These are phyloP conservation scores for Citrus trifoliata DNA, from an alignment of 345 rosid species.

Conservation along the genomic window DNA sequence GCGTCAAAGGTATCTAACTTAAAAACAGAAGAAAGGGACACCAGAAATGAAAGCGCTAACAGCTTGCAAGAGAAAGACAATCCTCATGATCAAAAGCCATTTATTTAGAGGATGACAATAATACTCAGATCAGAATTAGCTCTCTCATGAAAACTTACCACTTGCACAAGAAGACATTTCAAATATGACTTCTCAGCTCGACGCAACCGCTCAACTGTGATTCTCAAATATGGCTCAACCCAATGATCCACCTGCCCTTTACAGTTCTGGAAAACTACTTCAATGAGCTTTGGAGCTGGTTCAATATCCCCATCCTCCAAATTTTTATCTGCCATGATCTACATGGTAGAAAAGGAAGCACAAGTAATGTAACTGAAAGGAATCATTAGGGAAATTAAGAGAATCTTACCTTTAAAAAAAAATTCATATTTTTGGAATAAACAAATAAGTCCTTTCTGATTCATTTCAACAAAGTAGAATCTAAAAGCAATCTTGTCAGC, in stretches of 20 bases:
- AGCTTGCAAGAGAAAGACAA: neutral
- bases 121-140: constrained; percentile 4
- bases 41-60: neutral
- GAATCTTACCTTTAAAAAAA: neutral
- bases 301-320: constrained; percentile 89
- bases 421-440: neutral
- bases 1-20: neutral
- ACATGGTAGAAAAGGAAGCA: constrained; percentile 7
- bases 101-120: neutral
- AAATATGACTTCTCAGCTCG: constrained; percentile 74
- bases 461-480: neutral
- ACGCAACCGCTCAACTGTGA: constrained; percentile 76
- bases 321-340: constrained; percentile 82
- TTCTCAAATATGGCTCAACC: constrained; percentile 91
- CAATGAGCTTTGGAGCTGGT: constrained; percentile 97
- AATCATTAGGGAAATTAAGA: neutral
- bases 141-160: constrained; percentile 53
- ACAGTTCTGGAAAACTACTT: constrained; percentile 96
- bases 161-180: constrained; percentile 95
- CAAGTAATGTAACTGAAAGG: neutral
- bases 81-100: neutral
- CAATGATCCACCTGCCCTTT: constrained; percentile 98
- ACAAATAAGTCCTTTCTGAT: neutral
- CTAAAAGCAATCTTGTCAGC: neutral
- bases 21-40: neutral